These are phyloP conservation scores for Sporothrix pseudoabietina DNA, from an alignment of 2,329 filamentous ascomycete species.

Conservation along the genomic window DNA sequence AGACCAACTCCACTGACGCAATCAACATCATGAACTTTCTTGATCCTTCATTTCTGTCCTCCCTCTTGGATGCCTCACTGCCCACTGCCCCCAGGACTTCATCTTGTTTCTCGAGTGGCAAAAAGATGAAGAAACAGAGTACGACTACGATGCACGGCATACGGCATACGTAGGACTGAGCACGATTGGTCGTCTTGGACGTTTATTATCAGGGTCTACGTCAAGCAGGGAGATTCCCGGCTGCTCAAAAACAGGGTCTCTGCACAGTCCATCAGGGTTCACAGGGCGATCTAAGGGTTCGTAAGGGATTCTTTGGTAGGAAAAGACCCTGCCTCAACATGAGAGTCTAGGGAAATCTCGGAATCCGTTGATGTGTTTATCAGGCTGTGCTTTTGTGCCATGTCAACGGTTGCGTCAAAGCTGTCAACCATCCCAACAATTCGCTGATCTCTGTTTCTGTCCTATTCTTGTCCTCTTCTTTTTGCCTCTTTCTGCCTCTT, in stretches of 20 bases:
- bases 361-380: not conserved
- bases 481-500: too few relatives aligned
- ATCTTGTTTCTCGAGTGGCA: not conserved
- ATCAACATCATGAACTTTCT: constrained; percentile 5
- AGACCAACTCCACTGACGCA: not conserved
- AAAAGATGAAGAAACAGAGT: not conserved
- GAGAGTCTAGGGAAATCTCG: not conserved
- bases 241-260: not conserved
- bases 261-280: not conserved
- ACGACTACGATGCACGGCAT: not conserved
- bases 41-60: not conserved
- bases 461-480: too few relatives aligned
- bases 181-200: not conserved
- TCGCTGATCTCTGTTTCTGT: not conserved
- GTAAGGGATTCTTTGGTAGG: not conserved
- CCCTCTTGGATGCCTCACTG: not conserved
- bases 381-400: too few relatives aligned
- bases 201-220: not conserved
- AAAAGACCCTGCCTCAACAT: not conserved
- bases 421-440: not conserved
- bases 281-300: not conserved
- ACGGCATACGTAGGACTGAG: not conserved
- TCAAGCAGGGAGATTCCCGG: not conserved
- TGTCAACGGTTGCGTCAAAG: not conserved
- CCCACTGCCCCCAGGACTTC: not conserved